phyloP scores from a whole-genome alignment of 2,329 filamentous ascomycete species.

The Fusarium nisikadoi region DNA sequence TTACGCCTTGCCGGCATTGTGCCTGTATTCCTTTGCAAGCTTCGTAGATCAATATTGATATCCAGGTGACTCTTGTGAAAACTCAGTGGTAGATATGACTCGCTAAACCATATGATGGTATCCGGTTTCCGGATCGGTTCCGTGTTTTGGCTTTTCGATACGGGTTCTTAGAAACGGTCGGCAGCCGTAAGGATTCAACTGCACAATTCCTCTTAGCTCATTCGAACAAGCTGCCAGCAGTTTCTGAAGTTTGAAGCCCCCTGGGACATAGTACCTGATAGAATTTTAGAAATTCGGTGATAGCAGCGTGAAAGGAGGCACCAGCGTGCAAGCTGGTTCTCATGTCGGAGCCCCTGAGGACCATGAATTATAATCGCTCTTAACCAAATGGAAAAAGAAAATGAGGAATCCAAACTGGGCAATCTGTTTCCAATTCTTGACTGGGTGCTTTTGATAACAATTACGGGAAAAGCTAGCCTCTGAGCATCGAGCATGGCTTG shows the following conservation, averaged over 20 bases:
- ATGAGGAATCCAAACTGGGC: accelerated
- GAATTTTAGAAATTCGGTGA: not conserved
- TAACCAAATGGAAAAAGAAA: not conserved
- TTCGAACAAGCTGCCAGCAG: accelerated
- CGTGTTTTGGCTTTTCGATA: not conserved
- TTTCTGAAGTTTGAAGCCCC: not conserved
- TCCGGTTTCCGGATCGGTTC: not conserved
- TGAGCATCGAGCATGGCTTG: no score
- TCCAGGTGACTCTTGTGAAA: no score
- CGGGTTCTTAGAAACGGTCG: no score
- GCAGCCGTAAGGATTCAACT: no score
- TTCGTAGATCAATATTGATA: not conserved
- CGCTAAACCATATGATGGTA: no score
- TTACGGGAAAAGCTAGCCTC: not conserved
- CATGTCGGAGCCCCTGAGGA: not conserved
- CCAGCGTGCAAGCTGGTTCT: not conserved
- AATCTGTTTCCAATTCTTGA: accelerated
- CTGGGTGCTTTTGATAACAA: no score
- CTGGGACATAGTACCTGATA: accelerated
- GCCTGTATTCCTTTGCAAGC: not conserved
- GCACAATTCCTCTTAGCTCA: not conserved
- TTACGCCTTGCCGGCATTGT: not conserved
- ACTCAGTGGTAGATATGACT: accelerated
- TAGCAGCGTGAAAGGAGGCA: not conserved
- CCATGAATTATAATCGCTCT: no score